These are phyloP conservation scores for Leccinum imitatum DNA, from an alignment of 768 basidiomycete species.

Conservation along the genomic window DNA sequence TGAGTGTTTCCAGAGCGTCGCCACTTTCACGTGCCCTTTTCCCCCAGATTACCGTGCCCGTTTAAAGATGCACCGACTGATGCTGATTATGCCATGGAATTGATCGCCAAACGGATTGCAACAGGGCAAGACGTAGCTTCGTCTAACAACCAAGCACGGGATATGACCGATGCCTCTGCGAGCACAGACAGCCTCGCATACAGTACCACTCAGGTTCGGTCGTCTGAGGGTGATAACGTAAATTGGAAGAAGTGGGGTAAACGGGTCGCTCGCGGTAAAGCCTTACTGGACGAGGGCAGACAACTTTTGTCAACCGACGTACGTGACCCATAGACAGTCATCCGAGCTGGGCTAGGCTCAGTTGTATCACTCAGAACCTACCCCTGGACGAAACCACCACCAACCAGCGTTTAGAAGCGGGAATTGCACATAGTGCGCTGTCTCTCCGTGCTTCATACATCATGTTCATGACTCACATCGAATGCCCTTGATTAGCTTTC, in stretches of 20 bases:
- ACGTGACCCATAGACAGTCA: slow-evolving; percentile 23
- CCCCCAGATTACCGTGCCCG: slow-evolving; percentile 44
- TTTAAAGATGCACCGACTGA: slow-evolving; percentile 62
- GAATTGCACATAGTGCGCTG: slow-evolving; percentile 37
- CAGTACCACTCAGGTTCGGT: neutral
- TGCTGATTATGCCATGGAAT: slow-evolving; percentile 67
- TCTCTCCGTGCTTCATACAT: neutral
- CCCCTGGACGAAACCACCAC: neutral
- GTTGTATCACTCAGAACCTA: neutral
- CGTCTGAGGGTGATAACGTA: slow-evolving; percentile 25
- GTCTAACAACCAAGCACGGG: slow-evolving; percentile 19
- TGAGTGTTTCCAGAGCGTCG: neutral
- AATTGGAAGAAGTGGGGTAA: slow-evolving; percentile 61
- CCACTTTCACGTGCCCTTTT: slow-evolving; percentile 4
- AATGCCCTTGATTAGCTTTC: slow-evolving; percentile 43
- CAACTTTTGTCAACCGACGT: slow-evolving; percentile 40
- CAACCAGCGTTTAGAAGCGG: slow-evolving; percentile 4
- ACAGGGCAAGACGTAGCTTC: slow-evolving; percentile 46
- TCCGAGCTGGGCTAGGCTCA: neutral
- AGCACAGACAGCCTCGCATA: slow-evolving; percentile 6
- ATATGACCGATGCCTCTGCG: slow-evolving; percentile 13
- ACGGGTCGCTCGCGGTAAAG: slow-evolving; percentile 46
- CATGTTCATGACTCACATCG: neutral
- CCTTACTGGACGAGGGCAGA: slow-evolving; percentile 42
- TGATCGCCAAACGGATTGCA: slow-evolving; percentile 60